phyloP scores from a whole-genome alignment of 1,139 yeast species.

The Yamadazyma diospyri region DNA sequence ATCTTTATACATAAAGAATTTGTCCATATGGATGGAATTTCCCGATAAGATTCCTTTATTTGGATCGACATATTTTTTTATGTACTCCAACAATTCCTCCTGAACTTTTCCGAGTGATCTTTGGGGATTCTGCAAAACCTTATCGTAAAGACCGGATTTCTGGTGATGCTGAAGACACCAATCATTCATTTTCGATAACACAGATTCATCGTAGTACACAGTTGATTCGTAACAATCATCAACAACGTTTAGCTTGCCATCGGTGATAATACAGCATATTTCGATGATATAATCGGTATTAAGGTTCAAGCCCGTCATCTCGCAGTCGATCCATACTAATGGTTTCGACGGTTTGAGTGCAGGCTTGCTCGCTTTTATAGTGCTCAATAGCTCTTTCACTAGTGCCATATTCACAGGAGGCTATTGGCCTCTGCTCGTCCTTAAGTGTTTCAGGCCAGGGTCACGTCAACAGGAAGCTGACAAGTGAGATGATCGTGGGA shows the following conservation, averaged over 20 bases:
- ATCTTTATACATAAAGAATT: constrained; percentile 77
- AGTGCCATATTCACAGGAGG: neutral
- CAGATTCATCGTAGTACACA: constrained; percentile 63
- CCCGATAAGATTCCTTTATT: constrained; percentile 78
- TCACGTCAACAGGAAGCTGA: too few species aligned
- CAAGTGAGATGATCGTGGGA: too few species aligned
- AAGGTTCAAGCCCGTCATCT: constrained; percentile 90
- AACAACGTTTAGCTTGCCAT: constrained; percentile 65
- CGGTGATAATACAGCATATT: constrained; percentile 87
- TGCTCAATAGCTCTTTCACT: constrained; percentile 2
- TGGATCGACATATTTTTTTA: constrained; percentile 51
- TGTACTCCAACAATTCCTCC: constrained; percentile 56
- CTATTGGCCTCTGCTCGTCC: too few species aligned
- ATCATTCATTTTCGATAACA: constrained; percentile 69
- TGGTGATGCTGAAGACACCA: constrained; percentile 89
- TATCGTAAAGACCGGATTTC: constrained; percentile 69
- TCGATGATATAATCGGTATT: constrained; percentile 77
- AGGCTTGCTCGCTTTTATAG: constrained; percentile 1
- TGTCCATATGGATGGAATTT: constrained; percentile 88
- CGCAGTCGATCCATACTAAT: constrained; percentile 81
- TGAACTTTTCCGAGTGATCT: constrained; percentile 62
- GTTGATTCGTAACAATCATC: constrained; percentile 83
- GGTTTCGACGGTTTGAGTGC: constrained; percentile 22
- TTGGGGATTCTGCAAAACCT: constrained; percentile 52
- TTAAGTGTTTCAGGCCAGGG: too few species aligned